These are phyloP conservation scores for Termitomyces sp. DNA, from an alignment of 768 basidiomycete genomes.

Conservation along the genomic window DNA sequence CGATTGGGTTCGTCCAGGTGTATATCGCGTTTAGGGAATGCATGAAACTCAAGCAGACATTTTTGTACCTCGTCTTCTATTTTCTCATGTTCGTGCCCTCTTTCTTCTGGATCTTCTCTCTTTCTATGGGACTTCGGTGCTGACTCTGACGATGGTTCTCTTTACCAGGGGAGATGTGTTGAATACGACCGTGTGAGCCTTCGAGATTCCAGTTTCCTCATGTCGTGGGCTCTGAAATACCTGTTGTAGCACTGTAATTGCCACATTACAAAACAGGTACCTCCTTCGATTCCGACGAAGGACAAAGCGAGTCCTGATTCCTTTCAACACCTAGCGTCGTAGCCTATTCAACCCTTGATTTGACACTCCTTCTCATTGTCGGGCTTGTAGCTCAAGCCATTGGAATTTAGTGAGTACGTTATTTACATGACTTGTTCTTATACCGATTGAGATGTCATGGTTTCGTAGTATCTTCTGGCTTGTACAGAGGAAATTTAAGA, in stretches of 20 bases:
- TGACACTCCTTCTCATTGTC: slow-evolving; percentile 64
- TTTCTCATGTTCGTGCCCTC: slow-evolving; percentile 68
- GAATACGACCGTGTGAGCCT: slow-evolving; percentile 61
- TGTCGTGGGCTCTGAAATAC: neutral
- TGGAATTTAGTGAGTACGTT: slow-evolving; percentile 57
- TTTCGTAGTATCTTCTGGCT: slow-evolving; percentile 56
- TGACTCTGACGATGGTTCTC: neutral
- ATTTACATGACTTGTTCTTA: neutral
- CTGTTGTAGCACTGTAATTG: slow-evolving; percentile 55
- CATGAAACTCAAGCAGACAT: slow-evolving; percentile 65
- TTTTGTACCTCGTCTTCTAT: slow-evolving; percentile 70
- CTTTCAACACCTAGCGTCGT: slow-evolving; percentile 45
- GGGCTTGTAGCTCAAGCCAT: slow-evolving; percentile 62
- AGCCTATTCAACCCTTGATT: slow-evolving; percentile 66
- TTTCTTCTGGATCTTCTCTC: neutral
- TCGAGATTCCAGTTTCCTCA: too few relatives aligned
- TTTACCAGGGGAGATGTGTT: slow-evolving; percentile 69
- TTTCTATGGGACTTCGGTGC: neutral
- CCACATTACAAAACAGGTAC: slow-evolving; percentile 68
- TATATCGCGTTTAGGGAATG: slow-evolving; percentile 62
- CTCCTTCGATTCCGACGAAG: neutral
- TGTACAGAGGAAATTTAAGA: slow-evolving; percentile 59
- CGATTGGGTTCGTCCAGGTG: slow-evolving; percentile 67
- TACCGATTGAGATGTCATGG: neutral
- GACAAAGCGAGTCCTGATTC: neutral